Conservation (phyloP, 2,329 filamentous ascomycete species). For the Ceratocystis harringtonii region DNA sequence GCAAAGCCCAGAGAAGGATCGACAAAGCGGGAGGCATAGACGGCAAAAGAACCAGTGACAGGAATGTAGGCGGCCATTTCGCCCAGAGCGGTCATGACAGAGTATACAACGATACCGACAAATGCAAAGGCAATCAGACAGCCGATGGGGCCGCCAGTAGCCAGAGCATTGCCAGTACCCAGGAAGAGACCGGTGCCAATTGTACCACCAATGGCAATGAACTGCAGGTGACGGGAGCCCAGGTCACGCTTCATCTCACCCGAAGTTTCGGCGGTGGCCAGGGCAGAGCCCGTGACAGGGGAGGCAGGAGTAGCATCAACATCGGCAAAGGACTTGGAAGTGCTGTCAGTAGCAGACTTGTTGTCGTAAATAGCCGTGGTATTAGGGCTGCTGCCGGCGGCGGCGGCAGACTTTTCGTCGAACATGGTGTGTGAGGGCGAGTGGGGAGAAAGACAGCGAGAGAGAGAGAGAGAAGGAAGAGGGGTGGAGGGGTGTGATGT, state of each 20-base stretch:
- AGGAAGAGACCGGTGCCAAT: conserved; percentile 62
- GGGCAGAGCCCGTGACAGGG: neutral
- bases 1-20: conserved; percentile 59
- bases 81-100: conserved; percentile 54
- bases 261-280: neutral
- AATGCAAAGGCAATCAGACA: conserved; percentile 54
- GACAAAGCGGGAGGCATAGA: conserved; percentile 61
- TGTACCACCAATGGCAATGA: conserved; percentile 43
- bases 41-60: conserved; percentile 59
- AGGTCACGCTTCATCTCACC: conserved; percentile 24
- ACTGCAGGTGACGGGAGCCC: conserved; percentile 31
- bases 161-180: conserved; percentile 47
- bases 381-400: neutral
- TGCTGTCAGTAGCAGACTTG: conserved; percentile 5
- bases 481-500: neutral
- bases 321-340: conserved; percentile 2
- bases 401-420: conserved; percentile 2
- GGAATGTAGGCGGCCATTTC: conserved; percentile 70
- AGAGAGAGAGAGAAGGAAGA: neutral
- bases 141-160: conserved; percentile 48
- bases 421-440: neutral
- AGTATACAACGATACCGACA: conserved; percentile 57
- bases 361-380: conserved; percentile 1
- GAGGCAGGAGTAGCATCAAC: neutral
- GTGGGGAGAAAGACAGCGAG: neutral